Base-by-base conservation (phyloP, 805 yeast species). In the Isabelozyma gotoi region DNA sequence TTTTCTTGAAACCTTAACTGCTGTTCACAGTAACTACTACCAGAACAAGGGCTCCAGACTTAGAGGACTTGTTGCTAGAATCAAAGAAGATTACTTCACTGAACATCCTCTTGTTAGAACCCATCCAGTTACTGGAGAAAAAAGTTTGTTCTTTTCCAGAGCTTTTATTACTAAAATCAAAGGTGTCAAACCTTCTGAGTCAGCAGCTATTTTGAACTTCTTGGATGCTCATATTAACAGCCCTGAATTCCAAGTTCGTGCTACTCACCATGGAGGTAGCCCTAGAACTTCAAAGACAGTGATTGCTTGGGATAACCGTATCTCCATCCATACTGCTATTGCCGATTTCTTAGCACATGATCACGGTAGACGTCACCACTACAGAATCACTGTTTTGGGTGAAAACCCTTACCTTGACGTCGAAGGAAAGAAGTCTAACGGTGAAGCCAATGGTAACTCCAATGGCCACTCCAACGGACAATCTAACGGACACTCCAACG, bases 51-150 rank as follows among this genome's bases (percentile, higher is more conserved):
- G 41, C 11, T 53, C 57, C 11, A 39, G 43, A 27, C 31, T 53
- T 33, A 41, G 44, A 15, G 51, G 51, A 8, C 41, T 44, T 29
- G 43, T 40, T 5, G 45, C 56, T 19, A 51, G 53, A 39, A 54
- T 52, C 16, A 53, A 56, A 42, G 54, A 45, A 8, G 57, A 49
- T 21, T 46, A 52, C 38, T 52, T 50, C 37, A 48, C 59, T 8
- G 64, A 59, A 41, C 64, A 59, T 43, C 62, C 64, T 5, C 50
- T 59, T 39, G 56, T 59, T n/a, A 49, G 64, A 45, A 57, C 61
- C 7, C 62, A 59, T 39, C 64, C 64, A 3, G 64, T 57, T 10
- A 57, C 64, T 6, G 62, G 62, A 3, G 59, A 54, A 33, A 59
- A 57, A 46, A 44, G 52, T 38, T 43, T 59, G 35, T 59, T 39